Conservation (phyloP, 2,329 filamentous ascomycete genomes). For the Westerdykella ornata region DNA sequence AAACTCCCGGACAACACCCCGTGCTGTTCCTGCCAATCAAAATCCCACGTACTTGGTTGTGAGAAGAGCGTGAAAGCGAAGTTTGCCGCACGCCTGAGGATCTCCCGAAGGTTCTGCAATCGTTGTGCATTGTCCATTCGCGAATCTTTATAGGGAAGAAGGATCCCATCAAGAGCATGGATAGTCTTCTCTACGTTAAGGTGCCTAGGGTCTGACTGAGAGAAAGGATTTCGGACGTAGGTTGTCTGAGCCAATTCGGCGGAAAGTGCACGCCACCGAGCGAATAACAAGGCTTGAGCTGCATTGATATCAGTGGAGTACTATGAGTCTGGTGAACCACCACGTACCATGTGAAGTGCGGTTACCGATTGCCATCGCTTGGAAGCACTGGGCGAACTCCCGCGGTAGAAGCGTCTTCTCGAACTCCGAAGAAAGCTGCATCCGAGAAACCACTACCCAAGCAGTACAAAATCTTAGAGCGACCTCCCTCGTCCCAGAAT, state of each 20-base stretch:
- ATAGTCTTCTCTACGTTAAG: conserved; percentile 18
- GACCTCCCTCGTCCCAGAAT: conserved; percentile 21
- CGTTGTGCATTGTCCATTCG: conserved; percentile 24
- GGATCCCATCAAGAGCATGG: conserved; percentile 19
- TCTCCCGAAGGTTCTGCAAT: conserved; percentile 28
- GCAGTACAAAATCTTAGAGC: conserved; percentile 29
- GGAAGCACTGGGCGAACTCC: conserved; percentile 18
- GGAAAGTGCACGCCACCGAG: conserved; percentile 29
- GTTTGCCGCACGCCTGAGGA: conserved; percentile 29
- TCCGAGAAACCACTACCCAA: conserved; percentile 22
- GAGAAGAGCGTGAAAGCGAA: conserved; percentile 35
- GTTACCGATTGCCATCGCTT: conserved; percentile 12
- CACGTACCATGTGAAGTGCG: background rate
- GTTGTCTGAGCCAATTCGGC: conserved; percentile 23
- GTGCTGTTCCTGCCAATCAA: conserved; percentile 28
- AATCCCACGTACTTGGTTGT: conserved; percentile 29
- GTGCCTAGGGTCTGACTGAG: conserved; percentile 4
- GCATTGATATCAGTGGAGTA: conserved; percentile 5
- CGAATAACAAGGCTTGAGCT: conserved; percentile 17
- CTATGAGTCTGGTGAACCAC: too few species aligned
- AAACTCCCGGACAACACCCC: conserved; percentile 9
- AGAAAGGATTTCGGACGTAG: conserved; percentile 23
- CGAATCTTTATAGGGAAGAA: conserved; percentile 23
- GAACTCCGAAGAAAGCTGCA: conserved; percentile 12
- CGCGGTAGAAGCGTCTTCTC: conserved; percentile 20